These are phyloP conservation scores for Leptodontidium sp. DNA, from an alignment of 2,329 filamentous ascomycete genomes.

Conservation along the genomic window DNA sequence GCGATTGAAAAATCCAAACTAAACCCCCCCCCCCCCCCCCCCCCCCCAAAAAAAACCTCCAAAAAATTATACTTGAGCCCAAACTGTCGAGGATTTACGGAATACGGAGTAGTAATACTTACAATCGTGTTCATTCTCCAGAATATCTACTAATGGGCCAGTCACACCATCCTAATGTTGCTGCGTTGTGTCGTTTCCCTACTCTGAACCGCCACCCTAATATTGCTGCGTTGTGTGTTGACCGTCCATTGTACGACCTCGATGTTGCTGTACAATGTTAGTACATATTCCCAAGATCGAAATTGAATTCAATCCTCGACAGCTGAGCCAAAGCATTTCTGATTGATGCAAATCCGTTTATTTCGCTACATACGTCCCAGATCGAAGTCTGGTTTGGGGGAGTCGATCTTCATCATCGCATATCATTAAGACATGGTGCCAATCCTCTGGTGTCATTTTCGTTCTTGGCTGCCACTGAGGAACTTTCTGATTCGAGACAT, in stretches of 20 bases:
- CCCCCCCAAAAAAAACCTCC: too few species aligned
- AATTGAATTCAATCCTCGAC: neutral
- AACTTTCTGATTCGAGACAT: neutral
- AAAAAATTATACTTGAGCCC: too few species aligned
- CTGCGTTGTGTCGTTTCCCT: too few species aligned
- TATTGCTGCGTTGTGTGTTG: too few species aligned
- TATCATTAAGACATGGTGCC: neutral
- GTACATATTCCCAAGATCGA: neutral
- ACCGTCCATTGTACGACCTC: neutral
- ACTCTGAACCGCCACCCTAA: too few species aligned
- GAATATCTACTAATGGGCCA: too few species aligned
- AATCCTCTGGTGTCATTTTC: slow-evolving; percentile 5
- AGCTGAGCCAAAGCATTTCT: neutral
- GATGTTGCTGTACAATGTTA: neutral
- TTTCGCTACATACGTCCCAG: neutral
- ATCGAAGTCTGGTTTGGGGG: neutral
- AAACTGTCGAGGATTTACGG: too few species aligned
- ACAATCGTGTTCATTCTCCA: too few species aligned
- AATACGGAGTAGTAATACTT: too few species aligned
- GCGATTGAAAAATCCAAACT: too few species aligned
- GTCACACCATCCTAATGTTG: too few species aligned
- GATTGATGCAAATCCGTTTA: neutral
- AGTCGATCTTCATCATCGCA: neutral
- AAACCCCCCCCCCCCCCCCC: too few species aligned
- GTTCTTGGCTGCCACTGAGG: neutral